phyloP scores from a whole-genome alignment of 441 rosid species.

The Mallotus repandus region DNA sequence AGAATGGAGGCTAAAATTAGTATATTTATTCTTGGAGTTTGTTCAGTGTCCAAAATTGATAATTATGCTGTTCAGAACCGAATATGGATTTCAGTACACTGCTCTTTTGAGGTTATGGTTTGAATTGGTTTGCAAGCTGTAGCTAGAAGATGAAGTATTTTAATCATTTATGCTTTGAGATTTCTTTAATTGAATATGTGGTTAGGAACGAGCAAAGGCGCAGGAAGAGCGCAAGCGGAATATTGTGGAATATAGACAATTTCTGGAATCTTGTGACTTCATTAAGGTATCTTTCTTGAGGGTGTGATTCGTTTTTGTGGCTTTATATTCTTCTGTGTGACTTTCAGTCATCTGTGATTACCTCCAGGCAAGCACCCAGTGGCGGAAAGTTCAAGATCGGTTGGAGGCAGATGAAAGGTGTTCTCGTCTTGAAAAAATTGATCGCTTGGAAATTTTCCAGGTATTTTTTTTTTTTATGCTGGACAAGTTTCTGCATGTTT shows the following conservation, averaged over 20 bases:
- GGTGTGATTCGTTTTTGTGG: slow-evolving; percentile 15
- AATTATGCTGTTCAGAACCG: not conserved
- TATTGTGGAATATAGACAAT: slow-evolving; percentile 66
- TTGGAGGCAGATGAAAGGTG: slow-evolving; percentile 84
- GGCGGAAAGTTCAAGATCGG: slow-evolving; percentile 89
- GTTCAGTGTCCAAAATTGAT: not conserved
- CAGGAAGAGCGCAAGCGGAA: slow-evolving; percentile 69
- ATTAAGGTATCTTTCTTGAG: slow-evolving; percentile 53
- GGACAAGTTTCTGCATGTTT: not conserved
- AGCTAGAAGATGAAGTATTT: slow-evolving; percentile 8
- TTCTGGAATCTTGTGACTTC: slow-evolving; percentile 88
- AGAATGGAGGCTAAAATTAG: not conserved
- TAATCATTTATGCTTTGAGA: not conserved
- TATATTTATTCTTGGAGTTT: not conserved
- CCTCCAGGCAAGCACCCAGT: slow-evolving; percentile 71
- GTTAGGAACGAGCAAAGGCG: slow-evolving; percentile 78
- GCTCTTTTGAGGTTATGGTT: not conserved
- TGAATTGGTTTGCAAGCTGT: not conserved
- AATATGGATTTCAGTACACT: not conserved
- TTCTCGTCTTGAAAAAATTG: slow-evolving; percentile 81
- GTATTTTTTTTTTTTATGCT: slow-evolving; percentile 30
- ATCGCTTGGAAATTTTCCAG: slow-evolving; percentile 82
- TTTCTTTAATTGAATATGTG: not conserved
- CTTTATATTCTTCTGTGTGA: not conserved
- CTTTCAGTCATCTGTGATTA: not conserved